Conservation (phyloP, 2,329 filamentous ascomycete species). For the Pezicula neosporulosa region DNA sequence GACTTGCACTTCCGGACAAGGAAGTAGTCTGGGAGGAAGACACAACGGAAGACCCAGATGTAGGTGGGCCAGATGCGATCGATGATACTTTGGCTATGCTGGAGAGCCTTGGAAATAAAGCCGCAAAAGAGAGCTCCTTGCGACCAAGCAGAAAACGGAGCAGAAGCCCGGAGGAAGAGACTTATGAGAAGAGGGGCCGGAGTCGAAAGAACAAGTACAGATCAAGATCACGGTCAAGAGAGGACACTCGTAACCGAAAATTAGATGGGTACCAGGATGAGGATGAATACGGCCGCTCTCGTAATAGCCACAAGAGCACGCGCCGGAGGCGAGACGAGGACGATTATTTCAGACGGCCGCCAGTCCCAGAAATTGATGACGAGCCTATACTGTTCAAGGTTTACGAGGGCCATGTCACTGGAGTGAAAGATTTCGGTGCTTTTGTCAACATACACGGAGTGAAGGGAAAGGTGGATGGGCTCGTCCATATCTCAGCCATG, state of each 20-base stretch:
- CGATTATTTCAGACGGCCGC: slow-evolving; percentile 61
- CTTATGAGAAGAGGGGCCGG: slow-evolving; percentile 28
- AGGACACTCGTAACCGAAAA: slow-evolving; percentile 32
- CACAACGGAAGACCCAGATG: slow-evolving; percentile 30
- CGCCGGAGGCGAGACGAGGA: slow-evolving; percentile 44
- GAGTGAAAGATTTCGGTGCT: slow-evolving; percentile 91
- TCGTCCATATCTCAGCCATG: slow-evolving; percentile 92
- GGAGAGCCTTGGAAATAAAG: slow-evolving; percentile 77
- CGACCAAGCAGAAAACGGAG: slow-evolving; percentile 46
- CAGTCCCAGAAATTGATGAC: slow-evolving; percentile 76
- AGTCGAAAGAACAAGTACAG: slow-evolving; percentile 37
- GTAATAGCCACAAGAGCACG: slow-evolving; percentile 36
- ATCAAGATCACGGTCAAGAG: slow-evolving; percentile 50
- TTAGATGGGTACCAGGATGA: slow-evolving; percentile 50
- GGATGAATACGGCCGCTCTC: slow-evolving; percentile 54
- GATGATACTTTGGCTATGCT: slow-evolving; percentile 91
- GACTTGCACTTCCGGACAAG: slow-evolving; percentile 81
- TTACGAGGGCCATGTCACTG: slow-evolving; percentile 86
- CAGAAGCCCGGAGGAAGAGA: slow-evolving; percentile 42
- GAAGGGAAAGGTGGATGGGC: slow-evolving; percentile 81
- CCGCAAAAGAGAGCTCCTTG: slow-evolving; percentile 32
- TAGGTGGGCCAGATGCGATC: slow-evolving; percentile 58
- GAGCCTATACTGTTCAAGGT: slow-evolving; percentile 78
- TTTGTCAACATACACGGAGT: slow-evolving; percentile 93
- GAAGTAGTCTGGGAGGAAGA: slow-evolving; percentile 52